Percentiles rank a stretch among this genome's conserved stretches.
Conservation (phyloP, 805 yeast species). For the Diddensiella caesifluorescens region DNA sequence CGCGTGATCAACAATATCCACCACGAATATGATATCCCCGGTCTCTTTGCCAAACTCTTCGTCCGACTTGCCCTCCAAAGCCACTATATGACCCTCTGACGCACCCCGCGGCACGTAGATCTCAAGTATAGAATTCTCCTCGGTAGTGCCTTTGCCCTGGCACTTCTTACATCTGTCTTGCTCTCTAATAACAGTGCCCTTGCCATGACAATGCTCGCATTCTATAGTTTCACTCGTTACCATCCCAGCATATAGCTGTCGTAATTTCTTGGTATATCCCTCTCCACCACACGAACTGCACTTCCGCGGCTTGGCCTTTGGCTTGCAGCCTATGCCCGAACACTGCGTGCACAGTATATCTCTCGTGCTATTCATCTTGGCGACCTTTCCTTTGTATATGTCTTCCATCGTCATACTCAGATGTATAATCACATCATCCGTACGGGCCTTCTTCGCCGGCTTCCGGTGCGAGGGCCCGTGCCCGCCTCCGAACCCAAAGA, state of each 20-base stretch:
- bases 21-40: conserved; percentile 70
- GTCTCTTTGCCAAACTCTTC: conserved; percentile 62
- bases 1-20: conserved; percentile 46
- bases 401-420: conserved; percentile 67
- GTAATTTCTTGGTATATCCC: conserved; percentile 56
- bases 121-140: conserved; percentile 67
- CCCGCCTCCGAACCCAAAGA: conserved; percentile 39
- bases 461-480: conserved; percentile 10
- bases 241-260: conserved; percentile 69
- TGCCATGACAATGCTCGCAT: conserved; percentile 68
- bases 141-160: conserved; percentile 53
- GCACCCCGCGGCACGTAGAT: conserved; percentile 75
- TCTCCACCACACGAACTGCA: conserved; percentile 72
- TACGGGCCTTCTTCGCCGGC: conserved; percentile 29
- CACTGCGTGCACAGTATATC: conserved; percentile 68
- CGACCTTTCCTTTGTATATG: conserved; percentile 71
- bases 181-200: conserved; percentile 52
- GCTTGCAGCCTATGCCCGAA: conserved; percentile 68
- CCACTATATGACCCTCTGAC: conserved; percentile 53
- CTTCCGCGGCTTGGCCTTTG: conserved; percentile 46
- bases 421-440: conserved; percentile 64
- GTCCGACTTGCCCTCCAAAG: conserved; percentile 68
- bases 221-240: conserved; percentile 55
- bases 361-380: conserved; percentile 68
- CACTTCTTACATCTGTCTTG: conserved; percentile 79